These are phyloP conservation scores for Penicillium sp. DNA, from an alignment of 2,329 filamentous ascomycete species.

Conservation along the genomic window DNA sequence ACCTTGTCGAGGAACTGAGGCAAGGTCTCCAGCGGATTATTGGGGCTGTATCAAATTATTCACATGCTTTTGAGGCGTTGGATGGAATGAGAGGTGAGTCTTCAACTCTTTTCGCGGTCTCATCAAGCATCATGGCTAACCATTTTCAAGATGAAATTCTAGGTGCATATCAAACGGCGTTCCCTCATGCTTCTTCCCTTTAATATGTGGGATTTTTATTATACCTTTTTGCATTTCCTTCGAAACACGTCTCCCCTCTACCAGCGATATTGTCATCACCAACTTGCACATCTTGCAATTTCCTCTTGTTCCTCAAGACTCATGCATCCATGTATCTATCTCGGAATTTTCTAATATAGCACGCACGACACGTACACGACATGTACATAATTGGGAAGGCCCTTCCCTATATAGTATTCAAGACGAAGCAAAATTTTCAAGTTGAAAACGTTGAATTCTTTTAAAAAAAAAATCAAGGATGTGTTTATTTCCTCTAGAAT, in stretches of 20 bases:
- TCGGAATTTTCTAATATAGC: conserved; percentile 1
- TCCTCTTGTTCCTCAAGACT: not conserved
- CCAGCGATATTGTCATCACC: not conserved
- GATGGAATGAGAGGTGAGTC: conserved; percentile 49
- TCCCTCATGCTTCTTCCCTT: conserved; percentile 25
- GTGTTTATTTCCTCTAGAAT: conserved; percentile 12
- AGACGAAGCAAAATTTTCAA: not conserved
- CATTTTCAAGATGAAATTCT: conserved; percentile 44
- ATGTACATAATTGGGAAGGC: not conserved
- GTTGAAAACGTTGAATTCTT: not conserved
- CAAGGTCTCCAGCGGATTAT: conserved; percentile 45
- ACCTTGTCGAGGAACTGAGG: conserved; percentile 41
- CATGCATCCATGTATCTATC: conserved; percentile 4
- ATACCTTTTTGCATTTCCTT: conserved; percentile 12
- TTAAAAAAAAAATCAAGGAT: conserved; percentile 5
- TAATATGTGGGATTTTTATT: conserved; percentile 24
- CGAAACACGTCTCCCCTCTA: conserved; percentile 5
- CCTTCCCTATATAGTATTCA: not conserved
- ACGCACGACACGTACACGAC: not conserved
- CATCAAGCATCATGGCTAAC: conserved; percentile 9
- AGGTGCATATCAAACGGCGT: conserved; percentile 48
- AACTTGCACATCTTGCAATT: not conserved
- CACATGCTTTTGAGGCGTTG: conserved; percentile 47
- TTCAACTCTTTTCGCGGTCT: not conserved
- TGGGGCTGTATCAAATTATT: conserved; percentile 43